Evolutionary conservation across 768 basidiomycete species (phyloP), one percentile per base, ranked within the genome.

Genomic region (Gymnopilus dilepis): DNA sequence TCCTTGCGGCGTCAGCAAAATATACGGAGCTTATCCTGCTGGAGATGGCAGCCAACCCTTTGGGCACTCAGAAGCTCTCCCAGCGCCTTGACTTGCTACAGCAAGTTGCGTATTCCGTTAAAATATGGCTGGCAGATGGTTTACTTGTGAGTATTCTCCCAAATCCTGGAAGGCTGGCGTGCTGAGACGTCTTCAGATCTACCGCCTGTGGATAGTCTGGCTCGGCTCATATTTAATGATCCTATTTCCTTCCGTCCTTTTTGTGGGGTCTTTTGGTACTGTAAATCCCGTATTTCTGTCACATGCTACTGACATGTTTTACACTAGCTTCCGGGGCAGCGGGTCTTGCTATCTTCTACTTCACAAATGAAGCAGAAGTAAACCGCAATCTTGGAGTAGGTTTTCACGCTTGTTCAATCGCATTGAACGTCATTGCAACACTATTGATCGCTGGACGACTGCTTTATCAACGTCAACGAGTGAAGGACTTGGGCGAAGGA

Each of bases 71-170:
- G 24, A 52, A 19, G n/a, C 30, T 61, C 6, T 51, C 54, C 22
- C 54, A 21, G 9, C 34, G 54, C 15, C 48, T 61, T n/a, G 60
- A 61, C 22, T 33, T 61, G 5, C 34, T 61, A 30, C 55, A 61
- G 19, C 60, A 61, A 51, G 60, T 61, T 15, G 31, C 45, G 6
- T 48, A 56, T 30, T 61, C 60, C 26, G 54, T 61, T 15, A 61
- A 61, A n/a, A 51, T 61, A 31, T 61, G 60, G 60, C 41, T 61
- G 41, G 60, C 60, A 28, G 60, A 61, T 26, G 51, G 60, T 31
- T 33, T 61, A 30, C 37, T 61, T 38, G 60, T 57, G 28, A 38
- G 15, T 37, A 26, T n/a, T n/a, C 19, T 47, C 43, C 26, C 24
- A 13, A 21, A 26, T 28, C 4, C 26, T 45, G 12, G 40, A 21